Evolutionary conservation across 768 basidiomycete species (phyloP), one percentile per base, ranked within the genome.

Genomic region (Cystofilobasidium capitatum): DNA sequence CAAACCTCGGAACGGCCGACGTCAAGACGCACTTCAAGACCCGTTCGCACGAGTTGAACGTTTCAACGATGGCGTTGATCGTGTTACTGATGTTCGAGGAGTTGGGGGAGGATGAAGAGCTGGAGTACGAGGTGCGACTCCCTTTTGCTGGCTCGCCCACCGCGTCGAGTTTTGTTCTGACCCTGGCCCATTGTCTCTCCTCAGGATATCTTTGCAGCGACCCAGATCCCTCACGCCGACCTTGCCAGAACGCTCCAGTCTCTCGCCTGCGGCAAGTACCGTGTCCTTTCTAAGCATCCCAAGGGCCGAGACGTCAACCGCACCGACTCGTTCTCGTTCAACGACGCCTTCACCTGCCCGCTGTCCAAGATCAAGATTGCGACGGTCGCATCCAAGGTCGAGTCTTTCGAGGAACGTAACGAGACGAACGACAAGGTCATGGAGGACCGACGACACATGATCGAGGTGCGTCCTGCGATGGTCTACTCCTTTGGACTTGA

Each of bases 231-330:
- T 0, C 85, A 91, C 24, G 69, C 70, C 0, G 93, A 98, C 66
- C 81, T 98, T 2, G 85, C 87, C 74, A 87, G 96, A n/a, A 88
- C 91, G 71, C 82, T 99, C 2, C 96, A 99, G 75, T 92, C 94
- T 0, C 82, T 99, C 29, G 93, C 96, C 0, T 97, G 94, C 74
- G 91, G 88, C 13, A 98, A 92, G 76, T 91, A 82, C 80, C 92
- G 92, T 73, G 81, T 99, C 35, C 78, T 99, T 71, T 91, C 86
- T 77, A 98, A 98, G 74, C 86, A 87, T 69, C 96, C 94, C 0
- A 83, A 88, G 45, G 84, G 90, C 12, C 84, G 93, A 47, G 93
- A 98, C 26, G 82, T 99, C 44, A 78, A 85, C 61, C 71, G 80
- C 0, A 80, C 79, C 14, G 96, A 99, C 76, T 81, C 83, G 2